Evolutionary conservation across 208 protist genomes (phyloP).

Genomic region (Angomonas desouzai): DNA sequence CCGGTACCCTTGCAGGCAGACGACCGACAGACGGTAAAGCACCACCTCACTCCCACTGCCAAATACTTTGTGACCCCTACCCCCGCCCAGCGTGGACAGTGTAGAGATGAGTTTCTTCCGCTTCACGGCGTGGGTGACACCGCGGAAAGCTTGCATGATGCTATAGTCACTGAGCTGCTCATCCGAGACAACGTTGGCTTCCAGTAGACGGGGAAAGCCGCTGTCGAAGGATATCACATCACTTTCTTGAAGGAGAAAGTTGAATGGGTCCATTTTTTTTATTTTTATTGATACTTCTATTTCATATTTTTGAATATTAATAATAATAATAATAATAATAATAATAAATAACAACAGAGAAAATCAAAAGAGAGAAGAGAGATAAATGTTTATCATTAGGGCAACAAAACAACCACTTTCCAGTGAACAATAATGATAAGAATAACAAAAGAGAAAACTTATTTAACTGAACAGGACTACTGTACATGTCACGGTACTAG

Average conservation of each 20-base stretch:
- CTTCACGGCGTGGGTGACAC: conserved; percentile 46
- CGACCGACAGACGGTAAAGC: conserved; percentile 37
- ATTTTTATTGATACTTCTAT: conserved; percentile 7
- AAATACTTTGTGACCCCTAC: neutral
- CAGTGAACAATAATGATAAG: no score
- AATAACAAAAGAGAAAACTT: no score
- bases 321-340: no score
- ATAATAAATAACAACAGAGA: no score
- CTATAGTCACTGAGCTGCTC: conserved; percentile 70
- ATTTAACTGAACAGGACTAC: no score
- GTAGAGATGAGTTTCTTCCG: neutral
- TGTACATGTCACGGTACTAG: no score
- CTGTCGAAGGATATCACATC: conserved; percentile 57
- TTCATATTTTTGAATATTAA: no score
- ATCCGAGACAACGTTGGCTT: conserved; percentile 39
- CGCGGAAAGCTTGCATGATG: conserved; percentile 62
- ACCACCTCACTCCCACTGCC: conserved; percentile 41
- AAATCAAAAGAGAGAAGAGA: no score
- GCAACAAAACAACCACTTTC: no score
- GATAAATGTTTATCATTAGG: no score
- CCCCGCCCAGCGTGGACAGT: neutral
- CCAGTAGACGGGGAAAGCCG: conserved; percentile 53
- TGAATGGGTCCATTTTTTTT: conserved; percentile 5
- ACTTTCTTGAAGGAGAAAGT: conserved; percentile 12
- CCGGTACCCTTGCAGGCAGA: neutral